Base-by-base conservation (phyloP, 2,329 filamentous ascomycete species). In the Botrytis sinoallii region DNA sequence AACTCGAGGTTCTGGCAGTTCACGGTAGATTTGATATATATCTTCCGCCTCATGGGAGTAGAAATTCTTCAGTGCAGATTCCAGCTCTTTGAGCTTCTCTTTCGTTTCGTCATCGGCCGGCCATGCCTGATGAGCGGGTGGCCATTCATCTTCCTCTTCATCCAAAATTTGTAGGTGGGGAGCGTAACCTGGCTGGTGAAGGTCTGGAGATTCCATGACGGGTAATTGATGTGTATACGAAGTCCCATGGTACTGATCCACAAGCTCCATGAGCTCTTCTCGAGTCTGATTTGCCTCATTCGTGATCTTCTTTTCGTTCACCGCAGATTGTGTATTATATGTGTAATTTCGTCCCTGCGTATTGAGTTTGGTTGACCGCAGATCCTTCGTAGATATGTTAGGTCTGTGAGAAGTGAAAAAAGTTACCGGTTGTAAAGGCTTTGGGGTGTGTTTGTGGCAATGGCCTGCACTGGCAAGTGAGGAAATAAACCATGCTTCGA, bases 211-310 rank as follows among this genome's bases (percentile, higher is more conserved):
- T 38, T 83, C 83, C 65, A 88, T 79, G 63, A 85, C 84, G 48
- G 86, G 82, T 60, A 90, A 81, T 75, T 89, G 85, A 42, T 89
- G 87, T 22, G 89, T 85, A 18, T 87, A 85, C 9, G 83, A 83
- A 29, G 82, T 82, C 66, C 84, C 84, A 61, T 84, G 83, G 60
- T 86, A 86, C 32, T 85, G 83, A 60, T 86, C 85, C 63, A 91
- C 85, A 65, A 90, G 82, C 0, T 82, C 83, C 73, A 90, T 82
- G 42, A 91, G 84, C 67, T 88, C 84, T 38, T 86, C 78, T 77
- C 84, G 81, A 8, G 79, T 79, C n/a, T 71, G 74, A 75, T 78
- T 78, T 57, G 74, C 55, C 42, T 70, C 68, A 55, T 68, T 66
- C 29, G 40, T 18, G 32, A 16, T 66, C 18, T 65, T 68, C 35